Conservation (phyloP, 352 stramenopile species). For the Phytopythium vexans region DNA sequence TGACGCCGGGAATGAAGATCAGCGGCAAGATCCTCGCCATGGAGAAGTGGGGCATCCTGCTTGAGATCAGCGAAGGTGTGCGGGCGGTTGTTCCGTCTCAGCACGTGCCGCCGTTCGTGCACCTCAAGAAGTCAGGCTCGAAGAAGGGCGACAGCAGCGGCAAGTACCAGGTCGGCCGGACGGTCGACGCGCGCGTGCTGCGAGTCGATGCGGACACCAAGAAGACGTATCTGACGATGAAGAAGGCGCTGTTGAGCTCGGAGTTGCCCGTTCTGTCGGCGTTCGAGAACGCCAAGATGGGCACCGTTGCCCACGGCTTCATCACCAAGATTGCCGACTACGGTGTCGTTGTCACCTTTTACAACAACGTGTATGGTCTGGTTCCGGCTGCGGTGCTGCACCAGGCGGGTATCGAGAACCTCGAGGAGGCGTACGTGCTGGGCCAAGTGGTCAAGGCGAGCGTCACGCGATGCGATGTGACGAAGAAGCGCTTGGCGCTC, state of each 20-base stretch:
- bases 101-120: constrained; percentile 77
- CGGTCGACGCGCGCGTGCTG: constrained; percentile 76
- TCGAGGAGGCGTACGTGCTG: constrained; percentile 81
- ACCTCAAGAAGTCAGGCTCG: constrained; percentile 56
- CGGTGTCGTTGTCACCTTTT: constrained; percentile 95
- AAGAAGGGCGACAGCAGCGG: constrained; percentile 57
- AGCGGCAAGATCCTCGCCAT: constrained; percentile 79
- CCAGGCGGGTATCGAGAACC: constrained; percentile 76
- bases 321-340: constrained; percentile 93
- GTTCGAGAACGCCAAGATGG: constrained; percentile 69
- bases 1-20: constrained; percentile 71
- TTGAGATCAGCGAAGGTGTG: constrained; percentile 86
- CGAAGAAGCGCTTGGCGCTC: constrained; percentile 84
- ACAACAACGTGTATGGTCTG: constrained; percentile 93
- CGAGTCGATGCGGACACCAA: constrained; percentile 87
- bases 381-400: constrained; percentile 86
- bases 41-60: constrained; percentile 78
- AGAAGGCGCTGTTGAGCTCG: constrained; percentile 77
- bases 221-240: constrained; percentile 92
- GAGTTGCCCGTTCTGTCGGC: constrained; percentile 73
- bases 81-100: constrained; percentile 66
- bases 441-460: constrained; percentile 85
- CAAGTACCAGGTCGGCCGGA: constrained; percentile 82
- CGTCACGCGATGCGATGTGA: constrained; percentile 70
- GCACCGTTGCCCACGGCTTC: constrained; percentile 83